These are phyloP conservation scores for Penium margaritaceum DNA, from an alignment of 139 green algal genomes.

Conservation along the genomic window DNA sequence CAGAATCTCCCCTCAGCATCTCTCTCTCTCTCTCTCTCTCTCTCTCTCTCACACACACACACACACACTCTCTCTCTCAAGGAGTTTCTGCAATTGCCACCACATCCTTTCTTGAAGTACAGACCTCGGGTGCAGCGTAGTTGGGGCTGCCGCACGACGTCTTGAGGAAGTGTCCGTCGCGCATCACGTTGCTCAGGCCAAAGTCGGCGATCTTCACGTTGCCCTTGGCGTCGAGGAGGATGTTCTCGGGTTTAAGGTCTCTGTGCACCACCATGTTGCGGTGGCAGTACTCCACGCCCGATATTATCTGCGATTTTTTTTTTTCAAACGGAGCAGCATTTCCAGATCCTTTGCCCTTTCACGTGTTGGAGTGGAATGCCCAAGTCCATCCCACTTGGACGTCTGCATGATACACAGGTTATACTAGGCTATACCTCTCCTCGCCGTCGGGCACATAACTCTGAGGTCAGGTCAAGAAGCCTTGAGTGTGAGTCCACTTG, in stretches of 20 bases:
- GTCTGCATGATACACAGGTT: not conserved
- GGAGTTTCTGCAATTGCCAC: too few species aligned
- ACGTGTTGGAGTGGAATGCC: not conserved
- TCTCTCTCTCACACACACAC: too few species aligned
- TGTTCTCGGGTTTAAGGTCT: slow-evolving; percentile 91
- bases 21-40: too few species aligned
- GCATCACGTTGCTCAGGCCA: slow-evolving; percentile 95
- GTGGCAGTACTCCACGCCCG: slow-evolving; percentile 94
- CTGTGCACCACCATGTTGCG: slow-evolving; percentile 89
- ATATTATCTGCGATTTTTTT: slow-evolving; percentile 50
- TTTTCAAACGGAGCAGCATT: too few species aligned
- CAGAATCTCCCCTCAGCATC: too few species aligned
- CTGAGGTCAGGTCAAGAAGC: too few species aligned
- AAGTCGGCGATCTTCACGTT: slow-evolving; percentile 96
- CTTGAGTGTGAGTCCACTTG: too few species aligned
- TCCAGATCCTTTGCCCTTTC: not conserved
- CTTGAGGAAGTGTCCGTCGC: slow-evolving; percentile 97
- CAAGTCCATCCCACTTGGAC: not conserved
- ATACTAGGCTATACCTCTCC: too few species aligned
- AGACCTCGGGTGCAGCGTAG: slow-evolving; percentile 92
- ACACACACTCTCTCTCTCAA: too few species aligned
- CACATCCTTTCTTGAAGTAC: too few species aligned
- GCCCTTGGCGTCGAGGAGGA: slow-evolving; percentile 81
- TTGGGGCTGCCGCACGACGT: slow-evolving; percentile 93
- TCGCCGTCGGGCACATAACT: too few species aligned